These are phyloP conservation scores for Neospora caninum DNA, from an alignment of 169 alveolate genomes.

Conservation along the genomic window DNA sequence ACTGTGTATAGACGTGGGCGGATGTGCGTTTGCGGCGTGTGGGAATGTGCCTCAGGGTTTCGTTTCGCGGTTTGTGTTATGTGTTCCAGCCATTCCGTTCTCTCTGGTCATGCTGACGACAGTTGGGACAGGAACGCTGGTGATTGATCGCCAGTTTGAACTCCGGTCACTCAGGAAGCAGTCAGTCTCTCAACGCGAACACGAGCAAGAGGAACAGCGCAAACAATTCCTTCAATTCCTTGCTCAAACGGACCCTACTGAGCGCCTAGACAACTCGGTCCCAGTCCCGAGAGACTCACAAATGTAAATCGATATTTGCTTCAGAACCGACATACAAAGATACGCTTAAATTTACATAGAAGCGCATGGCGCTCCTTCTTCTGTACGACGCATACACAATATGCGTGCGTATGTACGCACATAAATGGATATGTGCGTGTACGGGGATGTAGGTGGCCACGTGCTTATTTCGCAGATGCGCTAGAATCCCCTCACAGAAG, in stretches of 20 bases:
- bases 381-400: no score
- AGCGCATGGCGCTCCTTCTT: no score
- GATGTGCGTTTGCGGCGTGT: no score
- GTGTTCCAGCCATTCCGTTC: constrained; percentile 47
- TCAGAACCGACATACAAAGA: not conserved
- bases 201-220: constrained; percentile 75
- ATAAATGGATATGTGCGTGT: no score
- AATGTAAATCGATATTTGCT: not conserved
- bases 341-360: not conserved
- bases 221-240: constrained; percentile 75
- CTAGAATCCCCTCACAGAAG: no score
- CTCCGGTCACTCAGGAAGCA: constrained; percentile 69
- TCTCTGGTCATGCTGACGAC: constrained; percentile 49
- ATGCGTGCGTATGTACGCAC: no score
- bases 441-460: no score
- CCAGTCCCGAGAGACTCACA: constrained; percentile 70
- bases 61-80: not conserved
- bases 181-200: constrained; percentile 74
- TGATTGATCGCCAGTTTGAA: constrained; percentile 76
- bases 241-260: constrained; percentile 70
- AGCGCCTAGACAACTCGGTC: constrained; percentile 76
- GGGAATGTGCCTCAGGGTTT: no score
- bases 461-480: no score
- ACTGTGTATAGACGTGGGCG: no score
- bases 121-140: constrained; percentile 73